Evolutionary conservation across 2,329 filamentous ascomycete genomes (phyloP), one percentile per base, ranked within the genome.

Genomic region (Gaeumannomyces tritici): DNA sequence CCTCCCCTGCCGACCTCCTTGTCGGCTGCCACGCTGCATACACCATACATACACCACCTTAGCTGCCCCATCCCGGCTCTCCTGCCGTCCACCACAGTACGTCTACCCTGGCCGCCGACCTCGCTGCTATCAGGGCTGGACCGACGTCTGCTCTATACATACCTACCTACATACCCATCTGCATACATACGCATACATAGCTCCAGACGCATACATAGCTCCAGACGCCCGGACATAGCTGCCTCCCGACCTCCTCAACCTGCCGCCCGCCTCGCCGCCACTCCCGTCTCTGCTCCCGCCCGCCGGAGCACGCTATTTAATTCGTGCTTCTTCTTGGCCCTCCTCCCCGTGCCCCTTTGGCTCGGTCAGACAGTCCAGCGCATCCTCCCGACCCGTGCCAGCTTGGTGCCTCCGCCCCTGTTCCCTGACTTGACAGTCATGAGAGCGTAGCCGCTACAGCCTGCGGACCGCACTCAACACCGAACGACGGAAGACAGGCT

Each of bases 251-350:
- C 60, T 33, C 28, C 54, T 26, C 35, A n/a, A 35, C 58, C n/a
- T 60, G 26, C 47, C 47, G 59, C 28, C 47, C 47, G 31, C 59
- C n/a, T 21, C 24, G 35, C 35, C 35, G 68, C 63, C 67, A 68
- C 67, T 67, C 65, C 68, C 65, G 60, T 64, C 64, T 65, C 55
- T 56, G 55, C 21, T 51, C 42, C 42, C 42, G 42, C 42, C 42
- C 42, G 42, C 42, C 42, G 42, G 42, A 51, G 21, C 42, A 51
- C 42, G 5, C 42, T 51, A 13, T 51, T 51, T 51, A 24, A 56
- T 56, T 56, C 55, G 55, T 56, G 12, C 26, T 18, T 27, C 55
- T 42, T 42, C 35, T 42, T 56, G 26, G 55, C 21, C 8, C 28
- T 18, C 24, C 55, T 56, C 55, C 28, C 18, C 26, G 26, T 56